Conservation (phyloP, 129 eudicot genomes). For the Silybum marianum region DNA sequence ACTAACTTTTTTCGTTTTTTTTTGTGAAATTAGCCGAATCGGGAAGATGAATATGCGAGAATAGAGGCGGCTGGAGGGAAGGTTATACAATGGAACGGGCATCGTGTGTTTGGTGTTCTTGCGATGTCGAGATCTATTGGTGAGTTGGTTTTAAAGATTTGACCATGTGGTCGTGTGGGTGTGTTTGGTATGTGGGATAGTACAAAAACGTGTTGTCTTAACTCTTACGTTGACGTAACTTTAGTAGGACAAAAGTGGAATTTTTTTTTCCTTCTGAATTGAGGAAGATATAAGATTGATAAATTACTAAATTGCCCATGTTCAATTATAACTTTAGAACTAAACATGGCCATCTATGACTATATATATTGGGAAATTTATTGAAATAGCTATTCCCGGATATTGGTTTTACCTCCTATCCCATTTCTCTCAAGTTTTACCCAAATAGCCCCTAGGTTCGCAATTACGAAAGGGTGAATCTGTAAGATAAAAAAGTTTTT, state of each 20-base stretch:
- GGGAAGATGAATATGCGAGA: constrained; percentile 86
- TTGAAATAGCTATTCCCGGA: too few relatives aligned
- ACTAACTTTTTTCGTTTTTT: background rate
- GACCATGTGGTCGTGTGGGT: background rate
- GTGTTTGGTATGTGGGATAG: too few relatives aligned
- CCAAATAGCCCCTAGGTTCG: too few relatives aligned
- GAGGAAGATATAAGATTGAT: background rate
- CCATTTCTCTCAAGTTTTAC: too few relatives aligned
- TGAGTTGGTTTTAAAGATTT: constrained; percentile 28
- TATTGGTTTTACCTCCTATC: too few relatives aligned
- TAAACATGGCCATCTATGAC: background rate
- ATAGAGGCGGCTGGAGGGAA: constrained; percentile 88
- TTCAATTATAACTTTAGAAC: too few relatives aligned
- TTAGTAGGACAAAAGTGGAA: background rate
- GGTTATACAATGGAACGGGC: constrained; percentile 89
- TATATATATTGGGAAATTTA: too few relatives aligned
- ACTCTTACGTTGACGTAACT: too few relatives aligned
- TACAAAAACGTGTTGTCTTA: too few relatives aligned
- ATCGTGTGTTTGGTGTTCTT: constrained; percentile 88
- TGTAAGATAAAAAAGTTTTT: too few relatives aligned
- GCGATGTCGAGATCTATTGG: constrained; percentile 94
- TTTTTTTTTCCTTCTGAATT: too few relatives aligned
- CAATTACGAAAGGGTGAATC: too few relatives aligned
- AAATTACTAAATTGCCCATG: background rate
- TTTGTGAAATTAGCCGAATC: constrained; percentile 51